Percentiles rank a stretch among this genome's conserved stretches.
These are phyloP conservation scores for Penicillium paradoxum DNA, from an alignment of 495 filamentous ascomycete genomes.

Conservation along the genomic window DNA sequence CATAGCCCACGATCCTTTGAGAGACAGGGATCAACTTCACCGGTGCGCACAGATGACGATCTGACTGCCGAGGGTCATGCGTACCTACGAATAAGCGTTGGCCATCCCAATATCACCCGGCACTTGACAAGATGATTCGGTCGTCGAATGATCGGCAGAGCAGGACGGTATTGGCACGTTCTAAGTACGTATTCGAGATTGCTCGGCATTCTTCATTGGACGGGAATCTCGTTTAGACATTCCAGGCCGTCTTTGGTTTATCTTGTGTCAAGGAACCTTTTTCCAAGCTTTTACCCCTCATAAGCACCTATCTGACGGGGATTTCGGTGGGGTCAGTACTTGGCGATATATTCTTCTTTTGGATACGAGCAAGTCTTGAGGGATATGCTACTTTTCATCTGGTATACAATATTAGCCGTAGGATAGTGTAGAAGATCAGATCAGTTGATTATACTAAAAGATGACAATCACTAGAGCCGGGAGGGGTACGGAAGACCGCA, in stretches of 20 bases:
- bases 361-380: no score
- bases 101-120: neutral
- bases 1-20: no score
- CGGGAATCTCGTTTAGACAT: no score
- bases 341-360: no score
- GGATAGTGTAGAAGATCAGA: neutral
- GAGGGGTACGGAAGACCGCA: neutral
- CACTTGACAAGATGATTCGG: neutral
- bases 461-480: neutral
- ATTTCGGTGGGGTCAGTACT: no score
- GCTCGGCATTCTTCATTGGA: no score
- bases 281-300: neutral
- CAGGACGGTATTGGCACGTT: neutral
- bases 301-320: no score
- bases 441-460: neutral
- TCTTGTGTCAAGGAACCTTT: neutral
- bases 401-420: no score
- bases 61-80: neutral
- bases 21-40: neutral
- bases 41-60: neutral
- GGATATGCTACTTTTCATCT: no score
- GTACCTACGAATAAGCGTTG: neutral
- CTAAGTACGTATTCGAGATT: no score
- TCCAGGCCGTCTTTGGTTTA: neutral
- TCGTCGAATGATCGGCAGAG: neutral